These are phyloP conservation scores for Cladosporium sp. DNA, from an alignment of 2,329 filamentous ascomycete genomes.

Conservation along the genomic window DNA sequence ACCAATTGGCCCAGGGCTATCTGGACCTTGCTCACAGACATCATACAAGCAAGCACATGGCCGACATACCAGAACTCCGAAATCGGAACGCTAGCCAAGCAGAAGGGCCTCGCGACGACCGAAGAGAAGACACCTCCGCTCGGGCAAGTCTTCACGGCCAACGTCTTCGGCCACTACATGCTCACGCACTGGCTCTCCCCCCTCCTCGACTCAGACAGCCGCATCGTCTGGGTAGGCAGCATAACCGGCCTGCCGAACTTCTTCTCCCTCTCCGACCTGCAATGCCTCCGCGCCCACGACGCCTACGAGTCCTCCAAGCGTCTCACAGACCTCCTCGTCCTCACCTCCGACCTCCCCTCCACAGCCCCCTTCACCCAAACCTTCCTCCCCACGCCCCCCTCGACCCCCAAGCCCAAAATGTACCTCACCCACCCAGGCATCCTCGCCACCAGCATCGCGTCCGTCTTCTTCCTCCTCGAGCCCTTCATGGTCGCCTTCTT, in stretches of 20 bases:
- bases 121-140: conserved; percentile 46
- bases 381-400: conserved; percentile 45
- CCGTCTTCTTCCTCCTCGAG: conserved; percentile 63
- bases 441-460: conserved; percentile 73
- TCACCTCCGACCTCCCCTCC: conserved; percentile 64
- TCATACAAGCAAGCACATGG: conserved; percentile 65
- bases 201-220: conserved; percentile 54
- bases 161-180: conserved; percentile 92
- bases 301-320: conserved; percentile 87
- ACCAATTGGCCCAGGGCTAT: conserved; percentile 61
- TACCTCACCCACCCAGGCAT: conserved; percentile 85
- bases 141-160: conserved; percentile 81
- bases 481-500: conserved; percentile 63
- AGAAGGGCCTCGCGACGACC: conserved; percentile 38
- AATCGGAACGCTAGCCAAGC: conserved; percentile 48
- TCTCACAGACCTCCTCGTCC: conserved; percentile 73
- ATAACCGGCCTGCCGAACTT: conserved; percentile 59
- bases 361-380: conserved; percentile 50
- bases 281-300: conserved; percentile 55
- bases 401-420: conserved; percentile 49
- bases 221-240: conserved; percentile 83
- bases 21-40: conserved; percentile 53
- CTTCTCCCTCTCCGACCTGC: conserved; percentile 66
- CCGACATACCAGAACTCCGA: conserved; percentile 67
- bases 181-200: conserved; percentile 74